Evolutionary conservation across 2,329 filamentous ascomycete species (phyloP).

Genomic region (Monosporascus sp.): DNA sequence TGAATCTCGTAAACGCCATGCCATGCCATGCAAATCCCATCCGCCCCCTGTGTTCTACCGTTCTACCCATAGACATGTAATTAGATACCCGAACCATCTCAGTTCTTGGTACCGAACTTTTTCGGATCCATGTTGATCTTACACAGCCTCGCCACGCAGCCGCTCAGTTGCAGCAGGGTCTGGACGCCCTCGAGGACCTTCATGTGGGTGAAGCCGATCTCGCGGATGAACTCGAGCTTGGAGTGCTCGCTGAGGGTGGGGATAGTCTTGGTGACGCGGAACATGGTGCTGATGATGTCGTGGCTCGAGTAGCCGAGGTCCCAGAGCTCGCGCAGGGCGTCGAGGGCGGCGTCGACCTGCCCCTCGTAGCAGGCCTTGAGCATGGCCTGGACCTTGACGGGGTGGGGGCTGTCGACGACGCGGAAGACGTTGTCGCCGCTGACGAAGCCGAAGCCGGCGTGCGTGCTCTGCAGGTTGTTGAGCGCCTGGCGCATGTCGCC

Average conservation of each 20-base stretch:
- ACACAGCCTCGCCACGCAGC: conserved; percentile 84
- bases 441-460: conserved; percentile 93
- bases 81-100: conserved; percentile 14
- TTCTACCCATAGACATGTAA: background rate
- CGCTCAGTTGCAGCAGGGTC: conserved; percentile 87
- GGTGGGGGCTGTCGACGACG: conserved; percentile 94
- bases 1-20: conserved; percentile 23
- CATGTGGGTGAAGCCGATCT: conserved; percentile 99
- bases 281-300: conserved; percentile 99
- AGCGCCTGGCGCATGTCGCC: conserved; percentile 99
- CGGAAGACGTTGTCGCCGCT: conserved; percentile 97
- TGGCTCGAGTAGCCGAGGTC: conserved; percentile 94
- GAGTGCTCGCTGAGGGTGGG: conserved; percentile 87
- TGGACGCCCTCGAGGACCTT: conserved; percentile 97
- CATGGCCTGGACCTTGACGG: conserved; percentile 98
- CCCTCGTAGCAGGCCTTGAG: conserved; percentile 94
- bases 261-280: conserved; percentile 94
- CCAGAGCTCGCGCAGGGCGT: conserved; percentile 87
- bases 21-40: conserved; percentile 23
- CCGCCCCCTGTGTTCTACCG: background rate
- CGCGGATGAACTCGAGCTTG: conserved; percentile 95
- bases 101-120: conserved; percentile 53
- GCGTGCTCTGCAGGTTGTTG: conserved; percentile 94
- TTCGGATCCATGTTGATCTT: conserved; percentile 95
- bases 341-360: conserved; percentile 81